These are phyloP conservation scores for Pisolithus microcarpus DNA, from an alignment of 768 basidiomycete genomes.

Conservation along the genomic window DNA sequence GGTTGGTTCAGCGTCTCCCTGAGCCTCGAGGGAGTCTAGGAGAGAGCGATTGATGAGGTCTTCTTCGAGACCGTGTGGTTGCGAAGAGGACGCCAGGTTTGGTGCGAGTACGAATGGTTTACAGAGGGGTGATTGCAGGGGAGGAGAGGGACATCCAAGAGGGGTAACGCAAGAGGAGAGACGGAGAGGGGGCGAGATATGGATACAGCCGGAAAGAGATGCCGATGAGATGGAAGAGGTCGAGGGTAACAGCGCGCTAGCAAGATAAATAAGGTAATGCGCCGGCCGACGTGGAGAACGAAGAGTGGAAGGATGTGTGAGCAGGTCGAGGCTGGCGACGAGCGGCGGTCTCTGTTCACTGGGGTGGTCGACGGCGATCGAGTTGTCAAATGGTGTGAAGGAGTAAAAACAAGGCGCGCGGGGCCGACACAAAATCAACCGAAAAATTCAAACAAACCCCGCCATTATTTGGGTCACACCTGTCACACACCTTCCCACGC, in stretches of 20 bases:
- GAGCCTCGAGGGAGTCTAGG: conserved; percentile 74
- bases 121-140: conserved; percentile 22
- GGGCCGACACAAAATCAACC: conserved; percentile 35
- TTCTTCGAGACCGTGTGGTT: conserved; percentile 42
- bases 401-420: conserved; percentile 38
- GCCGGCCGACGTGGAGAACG: conserved; percentile 12
- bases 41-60: conserved; percentile 83
- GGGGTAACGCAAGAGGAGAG: conserved; percentile 26
- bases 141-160: conserved; percentile 35
- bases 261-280: conserved; percentile 16
- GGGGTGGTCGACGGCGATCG: conserved; percentile 43
- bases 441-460: conserved; percentile 33
- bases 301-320: background rate
- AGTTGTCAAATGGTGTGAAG: conserved; percentile 31
- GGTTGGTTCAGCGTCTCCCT: conserved; percentile 72
- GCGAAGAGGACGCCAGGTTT: conserved; percentile 45
- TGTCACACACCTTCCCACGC: conserved; percentile 32
- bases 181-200: conserved; percentile 29
- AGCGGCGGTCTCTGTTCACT: conserved; percentile 36
- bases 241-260: conserved; percentile 20
- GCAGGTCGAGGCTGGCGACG: conserved; percentile 32
- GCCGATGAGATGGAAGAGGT: conserved; percentile 22
- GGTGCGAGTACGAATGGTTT: conserved; percentile 25
- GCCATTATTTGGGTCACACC: conserved; percentile 33
- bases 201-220: conserved; percentile 34